phyloP scores from a whole-genome alignment of 805 yeast genomes.

The Yarrowia alimentaria region DNA sequence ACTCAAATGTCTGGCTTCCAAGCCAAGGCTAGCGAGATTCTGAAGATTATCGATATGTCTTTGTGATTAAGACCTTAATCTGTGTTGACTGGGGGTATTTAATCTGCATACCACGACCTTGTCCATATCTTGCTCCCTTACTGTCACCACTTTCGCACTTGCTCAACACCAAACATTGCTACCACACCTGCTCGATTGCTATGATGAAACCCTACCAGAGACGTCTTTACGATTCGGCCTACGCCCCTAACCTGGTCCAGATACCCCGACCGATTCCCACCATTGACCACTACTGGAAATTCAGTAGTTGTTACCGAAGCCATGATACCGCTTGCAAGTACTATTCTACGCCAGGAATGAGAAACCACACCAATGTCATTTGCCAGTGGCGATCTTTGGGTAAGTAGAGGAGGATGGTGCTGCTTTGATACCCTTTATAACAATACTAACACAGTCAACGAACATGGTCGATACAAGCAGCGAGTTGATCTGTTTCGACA shows the following conservation, averaged over 20 bases:
- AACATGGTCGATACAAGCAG: too few species aligned
- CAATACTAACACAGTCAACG: not conserved
- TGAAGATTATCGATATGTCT: conserved; percentile 12
- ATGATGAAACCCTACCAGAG: not conserved
- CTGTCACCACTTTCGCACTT: conserved; percentile 1
- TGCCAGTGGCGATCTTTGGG: conserved; percentile 3
- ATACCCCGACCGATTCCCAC: conserved; percentile 24
- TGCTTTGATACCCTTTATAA: not conserved
- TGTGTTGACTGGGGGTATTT: too few species aligned
- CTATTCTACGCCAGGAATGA: conserved; percentile 12
- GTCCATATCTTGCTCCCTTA: too few species aligned
- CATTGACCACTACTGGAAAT: conserved; percentile 15
- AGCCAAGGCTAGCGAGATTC: conserved; percentile 24
- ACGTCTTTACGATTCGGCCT: not conserved
- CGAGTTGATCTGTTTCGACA: too few species aligned
- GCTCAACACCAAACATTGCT: conserved; percentile 1
- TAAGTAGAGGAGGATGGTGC: not conserved
- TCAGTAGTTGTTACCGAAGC: conserved; percentile 4
- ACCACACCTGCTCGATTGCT: not conserved
- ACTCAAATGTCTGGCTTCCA: conserved; percentile 19
- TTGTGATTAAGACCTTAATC: not conserved
- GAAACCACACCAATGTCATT: not conserved
- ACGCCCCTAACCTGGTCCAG: conserved; percentile 3
- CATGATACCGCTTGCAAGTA: conserved; percentile 1
- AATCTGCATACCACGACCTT: too few species aligned